These are phyloP conservation scores for Suhomyces prunicola DNA, from an alignment of 805 yeast species.

Conservation along the genomic window DNA sequence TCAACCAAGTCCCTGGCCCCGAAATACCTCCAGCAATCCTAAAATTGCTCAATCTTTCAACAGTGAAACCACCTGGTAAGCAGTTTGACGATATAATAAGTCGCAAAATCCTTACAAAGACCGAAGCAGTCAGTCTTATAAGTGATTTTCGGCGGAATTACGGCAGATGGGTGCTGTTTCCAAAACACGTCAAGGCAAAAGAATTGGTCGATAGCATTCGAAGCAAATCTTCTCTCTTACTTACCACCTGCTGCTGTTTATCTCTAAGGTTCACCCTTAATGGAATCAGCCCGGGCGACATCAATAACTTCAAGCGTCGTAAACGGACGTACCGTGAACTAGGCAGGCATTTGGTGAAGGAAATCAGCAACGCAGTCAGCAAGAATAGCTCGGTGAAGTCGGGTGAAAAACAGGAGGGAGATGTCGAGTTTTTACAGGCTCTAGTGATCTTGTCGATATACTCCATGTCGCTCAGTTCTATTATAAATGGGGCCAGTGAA, in stretches of 20 bases:
- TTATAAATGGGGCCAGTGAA: constrained; percentile 14
- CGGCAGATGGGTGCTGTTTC: constrained; percentile 77
- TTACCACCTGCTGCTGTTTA: constrained; percentile 64
- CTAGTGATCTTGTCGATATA: constrained; percentile 63
- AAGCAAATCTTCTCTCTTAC: constrained; percentile 54
- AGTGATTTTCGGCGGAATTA: constrained; percentile 61
- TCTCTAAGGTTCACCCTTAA: constrained; percentile 49
- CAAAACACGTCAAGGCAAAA: constrained; percentile 47
- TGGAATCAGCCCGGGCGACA: constrained; percentile 18
- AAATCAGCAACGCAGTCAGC: constrained; percentile 45
- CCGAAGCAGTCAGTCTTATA: constrained; percentile 50
- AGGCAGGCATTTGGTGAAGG: constrained; percentile 46
- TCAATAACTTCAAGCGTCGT: constrained; percentile 17
- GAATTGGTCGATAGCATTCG: constrained; percentile 49
- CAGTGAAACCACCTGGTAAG: constrained; percentile 12
- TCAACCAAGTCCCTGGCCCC: constrained; percentile 26
- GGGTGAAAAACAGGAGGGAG: constrained; percentile 17
- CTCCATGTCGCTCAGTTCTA: constrained; percentile 56
- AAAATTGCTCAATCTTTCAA: constrained; percentile 20
- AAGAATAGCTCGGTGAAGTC: constrained; percentile 24
- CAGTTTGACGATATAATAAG: constrained; percentile 47
- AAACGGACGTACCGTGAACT: constrained; percentile 38
- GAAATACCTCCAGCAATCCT: constrained; percentile 35
- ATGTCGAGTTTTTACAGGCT: constrained; percentile 64
- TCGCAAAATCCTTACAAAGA: constrained; percentile 45